Base-by-base conservation (phyloP, 1,284 basidiomycete species). In the Salmacisia buchloeana region DNA sequence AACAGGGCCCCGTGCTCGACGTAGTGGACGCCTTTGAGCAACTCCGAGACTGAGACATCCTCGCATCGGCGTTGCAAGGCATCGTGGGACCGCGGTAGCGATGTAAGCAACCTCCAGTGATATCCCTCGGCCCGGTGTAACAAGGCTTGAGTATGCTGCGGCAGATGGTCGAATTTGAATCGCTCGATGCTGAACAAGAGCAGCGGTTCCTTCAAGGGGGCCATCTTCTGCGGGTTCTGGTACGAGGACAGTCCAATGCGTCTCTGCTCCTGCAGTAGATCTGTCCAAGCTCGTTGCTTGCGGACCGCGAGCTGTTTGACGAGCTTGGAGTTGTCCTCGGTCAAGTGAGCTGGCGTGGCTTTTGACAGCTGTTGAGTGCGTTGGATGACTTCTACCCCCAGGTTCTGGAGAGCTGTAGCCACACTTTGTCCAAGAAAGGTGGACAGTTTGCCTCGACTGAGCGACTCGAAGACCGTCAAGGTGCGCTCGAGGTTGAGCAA, bases 281-380 rank as follows among this genome's bases (percentile, higher is more conserved):
- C 92, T 31, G 89, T 87, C 86, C 89, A 94, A 0, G 93, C 94
- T 77, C 92, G 92, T 65, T 90, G 85, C 82, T 98, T 99, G 34
- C 91, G 86, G 7, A 80, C 79, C 18, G 88, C 86, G 58, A 94
- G 81, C 38, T 88, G 86, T 79, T 94, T 96, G 69, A 86, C 84
- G 49, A 86, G 83, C 81, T 91, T 93, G 63, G 83, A 83, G 59
- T 88, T 78, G 43, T 73, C 70, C 38, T 74, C 72, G 34, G 68
- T 78, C 7, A 68, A 62, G 33, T 74, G 62, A 1, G 68, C 67
- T 0, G 77, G 77, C 10, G 77, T 79, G 33, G 68, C 61, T 62
- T 75, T 72, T 52, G 72, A 67, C 2, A 97, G 84, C 41, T 83
- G 82, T 66, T 86, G 86, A 13, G 87, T 82, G 0, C 86, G 88